Conservation (phyloP, 2,329 filamentous ascomycete genomes). For the Zasmidium citrigriseum region DNA sequence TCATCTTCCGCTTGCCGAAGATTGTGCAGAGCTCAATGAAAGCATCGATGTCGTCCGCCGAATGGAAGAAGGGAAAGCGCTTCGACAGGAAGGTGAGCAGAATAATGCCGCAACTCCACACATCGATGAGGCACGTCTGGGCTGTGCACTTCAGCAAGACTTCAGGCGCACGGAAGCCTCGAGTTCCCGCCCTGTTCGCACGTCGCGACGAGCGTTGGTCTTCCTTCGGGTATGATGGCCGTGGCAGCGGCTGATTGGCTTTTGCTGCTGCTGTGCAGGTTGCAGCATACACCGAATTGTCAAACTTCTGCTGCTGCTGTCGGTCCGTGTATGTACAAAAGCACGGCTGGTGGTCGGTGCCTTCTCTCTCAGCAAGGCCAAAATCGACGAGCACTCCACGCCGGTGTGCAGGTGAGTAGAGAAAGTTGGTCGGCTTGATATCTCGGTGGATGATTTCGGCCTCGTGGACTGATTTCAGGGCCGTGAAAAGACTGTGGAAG, state of each 20-base stretch:
- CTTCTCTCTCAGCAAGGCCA: conserved; percentile 79
- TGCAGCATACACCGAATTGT: conserved; percentile 61
- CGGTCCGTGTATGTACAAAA: conserved; percentile 70
- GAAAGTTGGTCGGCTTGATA: conserved; percentile 83
- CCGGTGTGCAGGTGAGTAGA: conserved; percentile 79
- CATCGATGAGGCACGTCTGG: conserved; percentile 88
- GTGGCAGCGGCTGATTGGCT: conserved; percentile 33
- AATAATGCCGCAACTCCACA: conserved; percentile 98
- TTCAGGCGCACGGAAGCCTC: conserved; percentile 94
- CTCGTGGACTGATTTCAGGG: conserved; percentile 78
- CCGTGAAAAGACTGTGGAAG: conserved; percentile 83
- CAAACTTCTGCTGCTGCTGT: conserved; percentile 61
- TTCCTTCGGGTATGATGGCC: conserved; percentile 78
- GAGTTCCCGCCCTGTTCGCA: conserved; percentile 90
- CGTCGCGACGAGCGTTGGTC: conserved; percentile 85
- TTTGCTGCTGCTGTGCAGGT: conserved; percentile 40
- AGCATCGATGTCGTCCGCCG: conserved; percentile 94
- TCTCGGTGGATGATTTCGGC: conserved; percentile 75
- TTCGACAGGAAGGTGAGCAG: conserved; percentile 89
- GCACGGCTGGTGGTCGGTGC: conserved; percentile 76
- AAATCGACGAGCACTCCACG: conserved; percentile 97
- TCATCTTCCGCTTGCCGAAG: conserved; percentile 85
- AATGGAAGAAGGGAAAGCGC: conserved; percentile 98
- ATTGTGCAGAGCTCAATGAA: conserved; percentile 97
- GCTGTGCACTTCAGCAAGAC: conserved; percentile 96